Percentiles rank a stretch among this genome's conserved stretches.
phyloP scores from a whole-genome alignment of 2,329 filamentous ascomycete species.

The Seiridium cupressi region DNA sequence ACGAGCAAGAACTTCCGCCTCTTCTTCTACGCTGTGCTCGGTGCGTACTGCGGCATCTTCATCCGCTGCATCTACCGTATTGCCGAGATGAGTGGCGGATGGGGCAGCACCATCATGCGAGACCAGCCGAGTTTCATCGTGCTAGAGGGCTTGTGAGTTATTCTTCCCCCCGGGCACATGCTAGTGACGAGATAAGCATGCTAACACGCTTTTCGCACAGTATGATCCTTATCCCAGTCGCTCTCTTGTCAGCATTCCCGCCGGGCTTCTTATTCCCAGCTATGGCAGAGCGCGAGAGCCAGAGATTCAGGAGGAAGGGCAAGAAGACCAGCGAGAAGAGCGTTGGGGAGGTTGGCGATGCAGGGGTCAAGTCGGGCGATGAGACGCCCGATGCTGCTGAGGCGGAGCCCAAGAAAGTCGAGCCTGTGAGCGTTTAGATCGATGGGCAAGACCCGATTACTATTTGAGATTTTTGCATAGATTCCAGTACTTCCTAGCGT shows the following conservation, averaged over 20 bases:
- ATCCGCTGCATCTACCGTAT: constrained; percentile 58
- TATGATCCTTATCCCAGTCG: constrained; percentile 47
- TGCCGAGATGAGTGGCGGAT: constrained; percentile 63
- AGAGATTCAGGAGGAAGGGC: constrained; percentile 19
- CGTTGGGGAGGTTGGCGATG: background rate
- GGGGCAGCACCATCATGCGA: constrained; percentile 63
- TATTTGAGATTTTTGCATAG: too few species aligned
- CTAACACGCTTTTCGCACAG: background rate
- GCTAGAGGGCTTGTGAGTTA: constrained; percentile 50
- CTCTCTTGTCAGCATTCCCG: constrained; percentile 50
- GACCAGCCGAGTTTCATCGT: constrained; percentile 59
- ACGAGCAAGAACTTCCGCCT: constrained; percentile 37
- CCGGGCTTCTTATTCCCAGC: constrained; percentile 55
- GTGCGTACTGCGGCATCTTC: constrained; percentile 44
- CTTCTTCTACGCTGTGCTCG: constrained; percentile 42
- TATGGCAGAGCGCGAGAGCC: constrained; percentile 40
- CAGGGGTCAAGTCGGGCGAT: background rate
- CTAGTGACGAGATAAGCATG: background rate
- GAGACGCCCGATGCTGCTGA: background rate
- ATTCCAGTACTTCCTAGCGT: too few species aligned
- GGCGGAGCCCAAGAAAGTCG: too few species aligned
- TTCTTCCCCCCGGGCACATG: background rate
- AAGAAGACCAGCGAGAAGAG: constrained; percentile 8
- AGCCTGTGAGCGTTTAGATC: too few species aligned
- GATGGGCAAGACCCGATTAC: too few species aligned